Evolutionary conservation across 371 early-diverging fungal genomes (phyloP), one percentile per base, ranked within the genome.

Genomic region (Rhizopus arrhizus): DNA sequence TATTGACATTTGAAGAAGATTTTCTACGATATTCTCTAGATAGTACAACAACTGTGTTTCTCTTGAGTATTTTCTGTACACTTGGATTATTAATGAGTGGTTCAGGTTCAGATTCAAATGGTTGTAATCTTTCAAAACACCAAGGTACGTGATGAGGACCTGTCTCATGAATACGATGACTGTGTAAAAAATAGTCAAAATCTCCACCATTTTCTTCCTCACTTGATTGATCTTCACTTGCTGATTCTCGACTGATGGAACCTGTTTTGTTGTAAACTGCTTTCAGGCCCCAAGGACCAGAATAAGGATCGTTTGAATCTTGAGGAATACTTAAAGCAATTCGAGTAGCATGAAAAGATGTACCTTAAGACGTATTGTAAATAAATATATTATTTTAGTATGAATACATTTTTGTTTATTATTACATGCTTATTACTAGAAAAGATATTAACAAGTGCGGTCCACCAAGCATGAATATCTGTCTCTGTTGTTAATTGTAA

Each of bases 61-160:
- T 72, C 10, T 73, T 75, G 15, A 85, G 64, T 28, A 85, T 80
- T 29, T 77, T 69, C 28, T 75, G 76, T 7, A 83, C 75, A 22
- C 78, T 80, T n/a, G 71, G 69, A 38, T 81, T 81, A 43, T 78
- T 72, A 58, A 82, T 62, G 9, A 85, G 65, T 28, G 83, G 84
- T 43, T 83, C 83, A 2, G 79, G 72, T 35, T 84, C 84, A 52
- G 76, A 75, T 59, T 85, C 86, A 16, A 85, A 69, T 2, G 84
- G 73, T 45, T 84, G 84, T 11, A 85, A 61, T 28, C 77, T 69
- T 32, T 83, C 80, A 61, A 83, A 84, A 57, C 84, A 84, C 52
- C 71, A 67, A 16, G 76, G 71, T 15, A 62, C 52, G 47, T 71
- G 68, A 16, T 61, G 57, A 32, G 68, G 74, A 31, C 54, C 45